Conservation (phyloP, 2,329 filamentous ascomycete genomes). For the Trichoderma endophyticum region DNA sequence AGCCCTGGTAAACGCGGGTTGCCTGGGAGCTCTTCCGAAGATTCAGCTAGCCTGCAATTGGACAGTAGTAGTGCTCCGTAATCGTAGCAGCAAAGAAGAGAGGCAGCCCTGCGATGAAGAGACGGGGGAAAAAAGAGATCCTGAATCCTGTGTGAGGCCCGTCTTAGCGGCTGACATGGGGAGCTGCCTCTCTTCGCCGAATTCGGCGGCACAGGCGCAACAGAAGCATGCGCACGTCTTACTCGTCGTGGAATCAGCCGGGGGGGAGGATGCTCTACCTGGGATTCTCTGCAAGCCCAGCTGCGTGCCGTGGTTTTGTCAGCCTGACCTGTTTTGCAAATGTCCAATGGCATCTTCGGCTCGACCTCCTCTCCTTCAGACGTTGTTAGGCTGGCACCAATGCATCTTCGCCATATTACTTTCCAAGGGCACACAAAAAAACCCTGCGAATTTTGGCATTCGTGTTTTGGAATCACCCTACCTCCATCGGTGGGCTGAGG, state of each 20-base stretch:
- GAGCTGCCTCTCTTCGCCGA: slow-evolving; percentile 11
- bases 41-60: not conserved
- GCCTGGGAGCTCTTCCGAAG: slow-evolving; percentile 5
- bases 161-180: slow-evolving; percentile 12
- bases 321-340: not conserved
- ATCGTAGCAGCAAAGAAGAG: not conserved
- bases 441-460: not conserved
- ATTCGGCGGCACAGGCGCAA: slow-evolving; percentile 11
- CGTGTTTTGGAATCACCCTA: slow-evolving; percentile 1
- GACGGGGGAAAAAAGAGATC: not conserved
- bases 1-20: not conserved
- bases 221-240: slow-evolving; percentile 2
- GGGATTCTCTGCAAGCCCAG: not conserved
- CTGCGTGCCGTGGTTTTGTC: slow-evolving; percentile 3
- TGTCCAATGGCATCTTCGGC: slow-evolving; percentile 1
- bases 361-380: not conserved
- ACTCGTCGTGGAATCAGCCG: slow-evolving; percentile 4
- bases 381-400: slow-evolving; percentile 4
- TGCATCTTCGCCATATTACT: not conserved
- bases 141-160: slow-evolving; percentile 9
- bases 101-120: not conserved
- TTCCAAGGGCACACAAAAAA: not conserved
- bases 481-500: not conserved
- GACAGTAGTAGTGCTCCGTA: not conserved
- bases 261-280: not conserved